Conservation (phyloP, 1,139 yeast genomes). For the Kluyveromyces marxianus region DNA sequence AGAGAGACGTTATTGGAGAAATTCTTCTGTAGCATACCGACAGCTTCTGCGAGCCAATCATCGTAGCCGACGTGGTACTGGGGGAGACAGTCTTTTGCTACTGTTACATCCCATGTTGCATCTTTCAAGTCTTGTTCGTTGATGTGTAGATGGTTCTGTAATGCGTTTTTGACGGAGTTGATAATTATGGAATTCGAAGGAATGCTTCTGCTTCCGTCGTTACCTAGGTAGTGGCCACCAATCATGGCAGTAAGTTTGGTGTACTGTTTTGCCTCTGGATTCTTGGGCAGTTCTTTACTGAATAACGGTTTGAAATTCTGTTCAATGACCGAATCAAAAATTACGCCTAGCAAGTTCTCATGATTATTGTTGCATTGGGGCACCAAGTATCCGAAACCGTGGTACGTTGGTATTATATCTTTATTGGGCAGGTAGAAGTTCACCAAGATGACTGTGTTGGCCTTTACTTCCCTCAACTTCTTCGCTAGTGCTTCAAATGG, state of each 20-base stretch:
- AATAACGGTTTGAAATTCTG: conserved; percentile 35
- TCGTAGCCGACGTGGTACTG: conserved; percentile 72
- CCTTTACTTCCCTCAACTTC: conserved; percentile 33
- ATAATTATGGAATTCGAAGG: conserved; percentile 43
- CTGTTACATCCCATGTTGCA: conserved; percentile 28
- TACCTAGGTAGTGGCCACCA: conserved; percentile 65
- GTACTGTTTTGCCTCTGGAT: conserved; percentile 29
- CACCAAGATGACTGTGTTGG: conserved; percentile 51
- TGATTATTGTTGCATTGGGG: conserved; percentile 53
- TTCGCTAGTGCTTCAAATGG: conserved; percentile 18
- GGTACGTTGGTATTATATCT: conserved; percentile 30
- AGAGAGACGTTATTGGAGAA: conserved; percentile 44
- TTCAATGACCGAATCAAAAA: conserved; percentile 82
- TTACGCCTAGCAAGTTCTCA: conserved; percentile 69
- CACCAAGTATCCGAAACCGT: conserved; percentile 85
- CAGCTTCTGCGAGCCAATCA: conserved; percentile 36
- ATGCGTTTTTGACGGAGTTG: conserved; percentile 39
- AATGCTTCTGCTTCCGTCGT: conserved; percentile 26
- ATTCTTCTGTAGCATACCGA: conserved; percentile 30
- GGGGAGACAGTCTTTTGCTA: conserved; percentile 58
- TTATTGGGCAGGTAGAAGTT: conserved; percentile 49
- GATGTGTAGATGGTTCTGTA: conserved; percentile 45
- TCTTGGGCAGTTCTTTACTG: conserved; percentile 21
- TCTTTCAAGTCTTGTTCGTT: conserved; percentile 33
- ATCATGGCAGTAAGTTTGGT: conserved; percentile 82